Evolutionary conservation across 306 rosid genomes (phyloP).

Genomic region (Pueraria montana): DNA sequence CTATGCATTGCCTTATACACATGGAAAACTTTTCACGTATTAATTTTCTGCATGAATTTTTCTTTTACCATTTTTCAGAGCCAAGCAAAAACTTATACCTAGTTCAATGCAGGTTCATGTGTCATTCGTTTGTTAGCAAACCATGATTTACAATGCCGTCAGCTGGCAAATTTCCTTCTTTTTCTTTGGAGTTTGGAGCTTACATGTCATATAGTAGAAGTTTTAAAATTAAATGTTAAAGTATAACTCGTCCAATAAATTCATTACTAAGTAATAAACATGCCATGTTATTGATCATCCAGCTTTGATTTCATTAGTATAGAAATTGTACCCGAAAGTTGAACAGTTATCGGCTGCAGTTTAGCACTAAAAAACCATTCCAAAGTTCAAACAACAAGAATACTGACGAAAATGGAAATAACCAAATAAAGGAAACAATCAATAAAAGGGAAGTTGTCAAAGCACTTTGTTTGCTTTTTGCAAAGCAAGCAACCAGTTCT

Average conservation of each 20-base stretch:
- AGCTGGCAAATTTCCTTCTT: constrained; percentile 7
- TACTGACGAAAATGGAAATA: constrained; percentile 7
- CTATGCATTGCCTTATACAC: background rate
- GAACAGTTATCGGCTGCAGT: constrained; percentile 14
- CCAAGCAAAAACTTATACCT: constrained; percentile 1
- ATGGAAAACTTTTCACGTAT: background rate
- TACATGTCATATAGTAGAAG: background rate
- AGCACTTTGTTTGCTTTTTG: constrained; percentile 54
- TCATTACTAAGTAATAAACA: background rate
- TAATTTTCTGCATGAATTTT: constrained; percentile 23
- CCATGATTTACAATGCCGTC: constrained; percentile 56
- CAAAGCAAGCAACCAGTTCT: constrained; percentile 46
- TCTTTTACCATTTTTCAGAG: constrained; percentile 23
- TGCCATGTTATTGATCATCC: constrained; percentile 1
- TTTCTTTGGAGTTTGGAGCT: constrained; percentile 22
- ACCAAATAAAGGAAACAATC: constrained; percentile 43
- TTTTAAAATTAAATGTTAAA: constrained; percentile 7
- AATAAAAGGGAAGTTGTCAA: constrained; percentile 56
- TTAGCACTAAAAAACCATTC: background rate
- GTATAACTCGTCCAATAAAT: background rate
- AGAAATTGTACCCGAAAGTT: constrained; percentile 27
- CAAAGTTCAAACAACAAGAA: constrained; percentile 16
- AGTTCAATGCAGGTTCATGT: constrained; percentile 78
- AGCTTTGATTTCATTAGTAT: constrained; percentile 7
- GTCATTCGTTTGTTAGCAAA: constrained; percentile 88